phyloP scores from a whole-genome alignment of 306 rosid species.

The Begonia loranthoides region DNA sequence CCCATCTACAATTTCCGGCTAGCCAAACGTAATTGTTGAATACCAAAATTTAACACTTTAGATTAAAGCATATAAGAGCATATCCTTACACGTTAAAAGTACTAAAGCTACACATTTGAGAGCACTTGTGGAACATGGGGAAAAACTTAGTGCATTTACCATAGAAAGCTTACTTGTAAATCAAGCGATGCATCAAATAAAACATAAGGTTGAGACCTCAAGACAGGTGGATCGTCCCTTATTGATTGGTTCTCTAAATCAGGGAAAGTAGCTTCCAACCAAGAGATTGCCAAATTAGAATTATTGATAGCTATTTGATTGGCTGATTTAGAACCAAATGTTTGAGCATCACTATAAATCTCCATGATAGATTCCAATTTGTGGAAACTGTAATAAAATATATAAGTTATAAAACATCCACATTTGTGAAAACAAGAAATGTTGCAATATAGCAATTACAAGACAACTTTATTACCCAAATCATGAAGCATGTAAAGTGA shows the following conservation, averaged over 20 bases:
- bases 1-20: no score
- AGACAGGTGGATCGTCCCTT: constrained; percentile 27
- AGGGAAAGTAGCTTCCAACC: constrained; percentile 90
- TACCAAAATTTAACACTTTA: no score
- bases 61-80: no score
- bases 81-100: no score
- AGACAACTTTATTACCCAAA: no score
- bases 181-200: constrained; percentile 76
- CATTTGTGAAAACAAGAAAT: not conserved
- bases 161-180: constrained; percentile 55
- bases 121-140: no score
- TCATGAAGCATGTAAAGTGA: no score
- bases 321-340: constrained; percentile 61
- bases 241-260: constrained; percentile 36
- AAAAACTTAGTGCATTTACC: constrained; percentile 1
- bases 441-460: no score
- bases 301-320: constrained; percentile 50
- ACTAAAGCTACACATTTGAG: no score
- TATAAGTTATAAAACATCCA: constrained; percentile 10
- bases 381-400: constrained; percentile 45
- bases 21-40: no score
- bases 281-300: constrained; percentile 73
- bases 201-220: constrained; percentile 60
- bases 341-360: constrained; percentile 66
- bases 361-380: constrained; percentile 68